phyloP scores from a whole-genome alignment of 2,329 filamentous ascomycete genomes.

The Sarocladium brachiariae region DNA sequence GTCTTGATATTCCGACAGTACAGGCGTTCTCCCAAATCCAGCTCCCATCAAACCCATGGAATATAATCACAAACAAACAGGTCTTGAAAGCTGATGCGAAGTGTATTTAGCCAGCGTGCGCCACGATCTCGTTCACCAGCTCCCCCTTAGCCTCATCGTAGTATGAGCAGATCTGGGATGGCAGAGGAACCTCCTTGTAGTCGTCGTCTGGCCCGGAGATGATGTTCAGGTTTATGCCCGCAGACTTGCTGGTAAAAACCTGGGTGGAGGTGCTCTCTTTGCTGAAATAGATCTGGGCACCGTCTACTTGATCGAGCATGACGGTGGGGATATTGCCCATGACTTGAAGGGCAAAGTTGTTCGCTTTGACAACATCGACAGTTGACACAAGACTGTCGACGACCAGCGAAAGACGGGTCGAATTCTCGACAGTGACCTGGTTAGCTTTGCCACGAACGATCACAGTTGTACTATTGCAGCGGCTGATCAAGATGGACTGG shows the following conservation, averaged over 20 bases:
- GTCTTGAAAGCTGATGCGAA: too few relatives aligned
- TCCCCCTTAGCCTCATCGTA: constrained; percentile 63
- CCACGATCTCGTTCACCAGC: constrained; percentile 88
- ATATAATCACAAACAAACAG: background rate
- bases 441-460: constrained; percentile 91
- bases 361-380: constrained; percentile 90
- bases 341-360: constrained; percentile 92
- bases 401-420: constrained; percentile 72
- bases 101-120: constrained; percentile 66
- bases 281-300: constrained; percentile 79
- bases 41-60: background rate
- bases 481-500: constrained; percentile 86
- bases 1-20: background rate
- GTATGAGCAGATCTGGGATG: constrained; percentile 81
- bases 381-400: constrained; percentile 86
- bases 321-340: constrained; percentile 80
- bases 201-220: constrained; percentile 66
- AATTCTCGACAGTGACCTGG: constrained; percentile 94
- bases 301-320: constrained; percentile 87
- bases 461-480: constrained; percentile 85
- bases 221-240: constrained; percentile 80
- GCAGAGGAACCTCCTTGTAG: constrained; percentile 79
- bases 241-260: constrained; percentile 84
- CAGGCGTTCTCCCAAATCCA: background rate
- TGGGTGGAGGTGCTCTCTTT: constrained; percentile 72